A percentile compares a stretch with the other conserved stretches of the same genome.
Conservation (phyloP, 2,329 filamentous ascomycete species). For the Chlorencoelia australis region DNA sequence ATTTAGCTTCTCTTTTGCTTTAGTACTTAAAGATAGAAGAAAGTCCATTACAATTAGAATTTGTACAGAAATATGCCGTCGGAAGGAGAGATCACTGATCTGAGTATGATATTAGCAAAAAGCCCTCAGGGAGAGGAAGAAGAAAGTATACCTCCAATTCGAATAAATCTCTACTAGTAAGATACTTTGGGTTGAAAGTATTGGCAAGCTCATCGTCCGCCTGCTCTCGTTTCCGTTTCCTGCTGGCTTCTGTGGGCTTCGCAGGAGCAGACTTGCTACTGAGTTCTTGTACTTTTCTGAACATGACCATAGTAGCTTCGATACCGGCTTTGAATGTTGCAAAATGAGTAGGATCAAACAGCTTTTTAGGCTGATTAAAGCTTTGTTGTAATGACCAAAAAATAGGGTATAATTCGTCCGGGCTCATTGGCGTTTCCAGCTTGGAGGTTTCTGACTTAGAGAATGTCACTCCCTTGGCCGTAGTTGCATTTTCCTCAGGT, state of each 20-base stretch:
- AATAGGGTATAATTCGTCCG: slow-evolving; percentile 70
- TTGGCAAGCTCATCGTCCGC: slow-evolving; percentile 53
- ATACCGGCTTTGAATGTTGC: slow-evolving; percentile 51
- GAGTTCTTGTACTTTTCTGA: slow-evolving; percentile 54
- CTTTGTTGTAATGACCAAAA: slow-evolving; percentile 92
- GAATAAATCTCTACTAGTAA: slow-evolving; percentile 95
- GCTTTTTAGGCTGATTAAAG: slow-evolving; percentile 79
- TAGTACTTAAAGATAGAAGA: slow-evolving; percentile 75
- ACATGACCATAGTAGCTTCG: slow-evolving; percentile 57
- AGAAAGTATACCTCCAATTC: slow-evolving; percentile 66
- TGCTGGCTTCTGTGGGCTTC: slow-evolving; percentile 52
- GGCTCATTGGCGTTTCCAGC: slow-evolving; percentile 44
- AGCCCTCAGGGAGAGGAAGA: background rate
- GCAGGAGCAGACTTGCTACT: slow-evolving; percentile 35
- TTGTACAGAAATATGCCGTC: slow-evolving; percentile 89
- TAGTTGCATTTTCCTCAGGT: slow-evolving; percentile 24
- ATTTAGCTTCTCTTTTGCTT: slow-evolving; percentile 69
- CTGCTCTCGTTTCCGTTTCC: slow-evolving; percentile 62
- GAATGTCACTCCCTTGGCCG: slow-evolving; percentile 36
- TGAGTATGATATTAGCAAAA: slow-evolving; percentile 30
- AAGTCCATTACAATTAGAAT: slow-evolving; percentile 93
- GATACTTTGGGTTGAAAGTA: slow-evolving; percentile 92
- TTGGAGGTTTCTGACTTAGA: slow-evolving; percentile 21
- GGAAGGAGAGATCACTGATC: slow-evolving; percentile 90
- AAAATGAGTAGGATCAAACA: slow-evolving; percentile 67